phyloP scores from a whole-genome alignment of 805 yeast genomes.

The Metschnikowia picachoensis region DNA sequence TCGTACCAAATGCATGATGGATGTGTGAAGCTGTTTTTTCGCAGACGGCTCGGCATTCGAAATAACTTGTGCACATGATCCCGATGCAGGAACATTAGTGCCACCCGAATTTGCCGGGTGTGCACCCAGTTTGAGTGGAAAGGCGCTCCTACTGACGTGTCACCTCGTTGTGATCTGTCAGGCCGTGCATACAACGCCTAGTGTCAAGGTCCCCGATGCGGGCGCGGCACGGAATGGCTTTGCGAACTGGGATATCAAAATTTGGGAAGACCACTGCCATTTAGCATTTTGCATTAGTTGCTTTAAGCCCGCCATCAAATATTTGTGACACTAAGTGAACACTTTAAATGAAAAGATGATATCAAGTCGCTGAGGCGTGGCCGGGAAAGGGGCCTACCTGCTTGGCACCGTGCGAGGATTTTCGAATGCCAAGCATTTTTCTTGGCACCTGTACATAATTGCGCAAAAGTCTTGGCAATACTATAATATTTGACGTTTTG shows the following conservation, averaged over 20 bases:
- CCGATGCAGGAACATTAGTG: background rate
- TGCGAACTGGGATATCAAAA: background rate
- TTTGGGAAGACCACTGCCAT: background rate
- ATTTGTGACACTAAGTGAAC: too few species aligned
- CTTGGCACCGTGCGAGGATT: constrained; percentile 6
- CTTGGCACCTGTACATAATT: constrained; percentile 3
- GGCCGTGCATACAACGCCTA: constrained; percentile 3
- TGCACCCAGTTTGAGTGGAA: background rate
- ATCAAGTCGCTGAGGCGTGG: background rate
- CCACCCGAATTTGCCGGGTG: background rate
- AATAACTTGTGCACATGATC: background rate
- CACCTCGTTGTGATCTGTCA: constrained; percentile 1
- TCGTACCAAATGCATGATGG: too few species aligned
- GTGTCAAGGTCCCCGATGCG: constrained; percentile 1
- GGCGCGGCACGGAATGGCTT: constrained; percentile 1
- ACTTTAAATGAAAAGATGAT: background rate
- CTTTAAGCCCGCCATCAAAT: too few species aligned
- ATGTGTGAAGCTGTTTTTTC: too few species aligned
- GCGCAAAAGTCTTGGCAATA: constrained; percentile 11
- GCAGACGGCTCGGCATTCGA: background rate
- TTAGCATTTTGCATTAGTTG: background rate
- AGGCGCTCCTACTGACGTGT: background rate
- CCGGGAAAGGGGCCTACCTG: background rate
- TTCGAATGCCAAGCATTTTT: constrained; percentile 2
- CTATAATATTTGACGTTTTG: constrained; percentile 12